Evolutionary conservation across 768 basidiomycete genomes (phyloP).

Genomic region (Mycena vitilis): DNA sequence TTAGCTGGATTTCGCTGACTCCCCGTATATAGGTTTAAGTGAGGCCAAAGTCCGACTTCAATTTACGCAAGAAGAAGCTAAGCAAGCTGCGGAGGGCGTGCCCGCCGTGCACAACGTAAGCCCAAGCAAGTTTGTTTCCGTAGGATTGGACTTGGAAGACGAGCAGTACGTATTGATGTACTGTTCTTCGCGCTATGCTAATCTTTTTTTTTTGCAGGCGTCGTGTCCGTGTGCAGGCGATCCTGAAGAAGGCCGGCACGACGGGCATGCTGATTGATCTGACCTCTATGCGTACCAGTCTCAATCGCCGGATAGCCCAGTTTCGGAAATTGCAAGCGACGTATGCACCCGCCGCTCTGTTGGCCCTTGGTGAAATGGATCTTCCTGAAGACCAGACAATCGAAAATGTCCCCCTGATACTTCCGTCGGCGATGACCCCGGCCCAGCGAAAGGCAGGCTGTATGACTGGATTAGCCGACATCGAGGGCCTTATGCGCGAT

Average conservation of each 20-base stretch:
- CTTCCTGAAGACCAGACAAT: background rate
- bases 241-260: constrained; percentile 16
- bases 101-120: background rate
- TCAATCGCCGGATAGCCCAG: background rate
- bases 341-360: background rate
- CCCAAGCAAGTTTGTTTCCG: background rate
- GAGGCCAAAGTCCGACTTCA: background rate
- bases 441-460: background rate
- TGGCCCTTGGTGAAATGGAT: background rate
- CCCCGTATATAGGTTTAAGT: background rate
- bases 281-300: background rate
- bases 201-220: background rate
- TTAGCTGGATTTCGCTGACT: background rate
- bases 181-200: background rate
- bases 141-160: constrained; percentile 6
- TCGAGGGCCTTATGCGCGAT: background rate
- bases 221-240: constrained; percentile 33
- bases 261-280: background rate
- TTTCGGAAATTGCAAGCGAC: background rate
- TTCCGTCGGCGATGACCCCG: background rate
- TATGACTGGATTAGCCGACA: background rate
- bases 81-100: background rate
- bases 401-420: background rate
- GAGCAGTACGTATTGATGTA: background rate
- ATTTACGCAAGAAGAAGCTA: constrained; percentile 6